These are phyloP conservation scores for Aspergillus piperis DNA, from an alignment of 2,329 filamentous ascomycete species.

Conservation along the genomic window DNA sequence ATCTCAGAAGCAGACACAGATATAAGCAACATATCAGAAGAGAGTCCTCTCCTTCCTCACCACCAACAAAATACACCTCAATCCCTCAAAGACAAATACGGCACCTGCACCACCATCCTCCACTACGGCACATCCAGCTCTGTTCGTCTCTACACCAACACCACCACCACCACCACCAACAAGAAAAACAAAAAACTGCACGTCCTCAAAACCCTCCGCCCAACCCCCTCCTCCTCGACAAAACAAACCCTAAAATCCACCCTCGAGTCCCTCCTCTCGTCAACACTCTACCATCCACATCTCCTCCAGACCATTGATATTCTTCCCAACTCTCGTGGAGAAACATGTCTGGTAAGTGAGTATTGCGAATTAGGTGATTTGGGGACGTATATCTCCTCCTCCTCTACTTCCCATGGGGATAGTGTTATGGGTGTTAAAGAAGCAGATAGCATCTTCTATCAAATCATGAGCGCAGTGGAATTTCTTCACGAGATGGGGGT, in stretches of 20 bases:
- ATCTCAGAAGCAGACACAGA: neutral
- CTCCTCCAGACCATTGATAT: slow-evolving; percentile 30
- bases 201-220: slow-evolving; percentile 34
- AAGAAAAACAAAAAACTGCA: slow-evolving; percentile 12
- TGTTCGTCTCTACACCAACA: slow-evolving; percentile 23
- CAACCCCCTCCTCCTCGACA: slow-evolving; percentile 8
- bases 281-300: slow-evolving; percentile 28
- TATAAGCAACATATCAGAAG: neutral
- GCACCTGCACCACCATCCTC: slow-evolving; percentile 29
- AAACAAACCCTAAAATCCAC: slow-evolving; percentile 2
- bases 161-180: neutral
- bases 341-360: slow-evolving; percentile 33
- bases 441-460: slow-evolving; percentile 82
- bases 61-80: neutral
- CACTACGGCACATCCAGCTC: slow-evolving; percentile 32
- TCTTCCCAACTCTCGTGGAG: slow-evolving; percentile 28
- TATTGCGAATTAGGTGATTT: slow-evolving; percentile 62
- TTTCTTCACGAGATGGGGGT: slow-evolving; percentile 81
- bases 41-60: slow-evolving; percentile 4
- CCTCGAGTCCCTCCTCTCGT: slow-evolving; percentile 22
- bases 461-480: slow-evolving; percentile 31
- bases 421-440: too few species aligned
- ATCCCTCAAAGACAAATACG: slow-evolving; percentile 26
- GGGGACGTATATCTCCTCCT: slow-evolving; percentile 65
- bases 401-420: too few species aligned